Percentiles rank a stretch among this genome's conserved stretches.
phyloP scores from a whole-genome alignment of 2,329 filamentous ascomycete genomes.

The Clonostachys byssicola region DNA sequence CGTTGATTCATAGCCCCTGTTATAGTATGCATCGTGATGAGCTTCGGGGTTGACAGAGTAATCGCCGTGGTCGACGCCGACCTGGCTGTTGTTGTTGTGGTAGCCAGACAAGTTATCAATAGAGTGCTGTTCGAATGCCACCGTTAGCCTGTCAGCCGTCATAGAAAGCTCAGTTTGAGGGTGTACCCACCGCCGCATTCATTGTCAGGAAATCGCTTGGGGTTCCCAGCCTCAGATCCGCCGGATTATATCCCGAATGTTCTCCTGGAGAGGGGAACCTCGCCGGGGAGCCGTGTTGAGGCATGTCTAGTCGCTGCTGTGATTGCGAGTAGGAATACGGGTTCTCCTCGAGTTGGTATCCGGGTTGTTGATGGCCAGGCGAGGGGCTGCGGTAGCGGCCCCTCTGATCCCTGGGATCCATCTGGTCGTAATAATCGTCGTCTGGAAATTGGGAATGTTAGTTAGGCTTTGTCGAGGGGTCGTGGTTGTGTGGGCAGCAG shows the following conservation, averaged over 20 bases:
- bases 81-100: slow-evolving; percentile 12
- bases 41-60: slow-evolving; percentile 78
- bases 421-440: no score
- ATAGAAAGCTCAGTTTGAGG: background rate
- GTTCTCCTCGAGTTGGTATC: slow-evolving; percentile 80
- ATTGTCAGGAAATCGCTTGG: slow-evolving; percentile 74
- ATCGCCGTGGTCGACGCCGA: slow-evolving; percentile 44
- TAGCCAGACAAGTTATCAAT: slow-evolving; percentile 44
- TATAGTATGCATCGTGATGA: slow-evolving; percentile 85
- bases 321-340: slow-evolving; percentile 48
- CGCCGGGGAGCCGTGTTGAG: slow-evolving; percentile 8
- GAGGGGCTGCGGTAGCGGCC: slow-evolving; percentile 65
- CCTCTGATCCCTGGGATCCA: no score
- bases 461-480: no score
- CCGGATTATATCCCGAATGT: slow-evolving; percentile 1
- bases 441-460: no score
- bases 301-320: slow-evolving; percentile 17
- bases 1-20: slow-evolving; percentile 73
- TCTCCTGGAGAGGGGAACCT: slow-evolving; percentile 4
- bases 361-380: slow-evolving; percentile 62
- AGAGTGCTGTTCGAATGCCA: slow-evolving; percentile 36
- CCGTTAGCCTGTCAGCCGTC: background rate
- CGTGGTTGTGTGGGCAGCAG: no score
- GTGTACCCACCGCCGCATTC: slow-evolving; percentile 72
- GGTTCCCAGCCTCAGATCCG: slow-evolving; percentile 38